Evolutionary conservation across 345 rosid species (phyloP).

Genomic region (Gossypium thurberi): DNA sequence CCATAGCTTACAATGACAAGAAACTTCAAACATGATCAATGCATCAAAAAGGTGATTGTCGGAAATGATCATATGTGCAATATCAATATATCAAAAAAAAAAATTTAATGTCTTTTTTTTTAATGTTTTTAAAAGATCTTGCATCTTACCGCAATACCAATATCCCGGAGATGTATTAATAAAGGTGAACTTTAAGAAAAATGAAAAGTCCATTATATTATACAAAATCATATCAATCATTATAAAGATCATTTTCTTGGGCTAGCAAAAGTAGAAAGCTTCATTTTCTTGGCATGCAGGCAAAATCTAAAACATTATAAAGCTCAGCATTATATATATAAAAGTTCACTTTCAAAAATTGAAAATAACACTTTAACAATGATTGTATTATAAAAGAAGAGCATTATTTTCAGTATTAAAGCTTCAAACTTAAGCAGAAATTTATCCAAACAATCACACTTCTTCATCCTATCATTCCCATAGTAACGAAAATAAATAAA

Average conservation of each 20-base stretch:
- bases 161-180: too few species aligned
- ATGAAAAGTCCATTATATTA: background rate
- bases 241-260: too few species aligned
- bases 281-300: background rate
- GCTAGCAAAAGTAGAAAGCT: background rate
- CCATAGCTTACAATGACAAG: background rate
- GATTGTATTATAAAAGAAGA: too few species aligned
- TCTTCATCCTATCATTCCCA: background rate
- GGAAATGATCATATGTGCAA: too few species aligned
- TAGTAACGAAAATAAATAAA: background rate
- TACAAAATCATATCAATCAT: conserved; percentile 11
- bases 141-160: too few species aligned
- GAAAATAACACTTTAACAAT: too few species aligned
- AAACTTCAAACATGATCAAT: background rate
- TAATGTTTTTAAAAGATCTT: too few species aligned
- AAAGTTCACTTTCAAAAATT: background rate
- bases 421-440: conserved; percentile 22
- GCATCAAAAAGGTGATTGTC: background rate
- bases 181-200: too few species aligned
- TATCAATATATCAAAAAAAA: too few species aligned
- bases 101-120: too few species aligned
- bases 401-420: background rate
- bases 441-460: conserved; percentile 9
- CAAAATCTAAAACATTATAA: background rate
- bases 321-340: conserved; percentile 12